Evolutionary conservation across 768 basidiomycete genomes (phyloP), one percentile per base, ranked within the genome.

Genomic region (Austroboletus eburneus): DNA sequence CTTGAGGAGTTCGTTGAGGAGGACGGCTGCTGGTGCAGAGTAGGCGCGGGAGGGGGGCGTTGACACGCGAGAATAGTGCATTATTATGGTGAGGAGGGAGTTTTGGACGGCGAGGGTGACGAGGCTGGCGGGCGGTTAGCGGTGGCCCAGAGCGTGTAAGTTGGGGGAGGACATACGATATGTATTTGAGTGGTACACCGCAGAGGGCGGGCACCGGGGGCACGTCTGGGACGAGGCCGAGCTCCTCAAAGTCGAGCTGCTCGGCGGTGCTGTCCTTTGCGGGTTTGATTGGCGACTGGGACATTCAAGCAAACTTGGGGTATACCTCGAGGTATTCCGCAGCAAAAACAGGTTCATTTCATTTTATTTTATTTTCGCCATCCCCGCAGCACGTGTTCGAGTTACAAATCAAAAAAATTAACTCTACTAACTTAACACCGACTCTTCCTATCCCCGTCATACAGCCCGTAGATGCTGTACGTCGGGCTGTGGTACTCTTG

Each of bases 61-160:
- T 9, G 87, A 85, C 43, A 90, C 84, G 53, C 93, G 83, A 32
- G 95, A 96, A 68, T 95, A 90, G 72, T 96, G 93, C 89, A 98
- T 94, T 64, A 97, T 86, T 65, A 98, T 80, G 27, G 91, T 88
- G 46, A 98, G 65, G 46, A 82, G 71, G 18, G 91, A 91, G 70
- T 97, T 97, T 72, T 98, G 94, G 42, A 92, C 78, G 41, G 91
- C 91, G 63, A 93, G 77, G n/a, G 84, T 87, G 49, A 88, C 74
- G 46, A 90, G 76, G 42, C 87, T 90, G 60, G 40, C 3, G n/a
- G 35, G 25, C 1, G 18, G 43, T 54, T 43, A 39, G 40, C 18
- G 5, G 24, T 14, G 48, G 10, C 24, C 18, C 44, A 51, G 42
- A 45, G 50, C 16, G 25, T 37, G 52, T 39, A 39, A 39, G 42